Evolutionary conservation across 23 red algal species (phyloP).

Genomic region (Gracilaria gracilis): DNA sequence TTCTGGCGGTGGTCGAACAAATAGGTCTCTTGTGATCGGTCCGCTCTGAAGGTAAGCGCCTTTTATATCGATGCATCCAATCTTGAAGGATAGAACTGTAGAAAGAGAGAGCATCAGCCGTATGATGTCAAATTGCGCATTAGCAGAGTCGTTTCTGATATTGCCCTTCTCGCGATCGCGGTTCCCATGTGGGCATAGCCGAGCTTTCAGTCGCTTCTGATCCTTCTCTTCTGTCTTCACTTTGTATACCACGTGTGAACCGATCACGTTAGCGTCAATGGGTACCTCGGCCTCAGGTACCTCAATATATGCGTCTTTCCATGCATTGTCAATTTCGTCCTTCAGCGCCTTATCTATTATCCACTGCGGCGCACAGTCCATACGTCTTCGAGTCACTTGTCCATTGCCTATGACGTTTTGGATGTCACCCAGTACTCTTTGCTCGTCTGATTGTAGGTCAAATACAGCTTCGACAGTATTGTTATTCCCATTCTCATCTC

Average conservation of each 20-base stretch:
- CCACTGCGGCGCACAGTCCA: background rate
- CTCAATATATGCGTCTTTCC: too few species aligned
- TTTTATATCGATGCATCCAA: constrained; percentile 42
- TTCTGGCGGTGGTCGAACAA: too few species aligned
- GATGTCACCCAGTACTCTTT: background rate
- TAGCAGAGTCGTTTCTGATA: constrained; percentile 13
- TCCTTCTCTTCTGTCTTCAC: constrained; percentile 56
- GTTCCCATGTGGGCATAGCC: constrained; percentile 61
- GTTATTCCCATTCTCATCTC: background rate
- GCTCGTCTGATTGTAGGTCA: constrained; percentile 18
- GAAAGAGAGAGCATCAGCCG: constrained; percentile 9
- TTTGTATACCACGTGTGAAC: constrained; percentile 53
- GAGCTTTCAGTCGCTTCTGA: constrained; percentile 41
- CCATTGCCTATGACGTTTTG: constrained; percentile 1
- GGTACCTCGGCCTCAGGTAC: too few species aligned
- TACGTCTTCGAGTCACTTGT: constrained; percentile 25
- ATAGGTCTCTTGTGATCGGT: constrained; percentile 23
- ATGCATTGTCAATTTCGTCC: too few species aligned
- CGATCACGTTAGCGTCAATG: too few species aligned
- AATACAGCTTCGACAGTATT: background rate
- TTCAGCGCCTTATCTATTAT: too few species aligned
- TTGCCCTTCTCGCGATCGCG: too few species aligned
- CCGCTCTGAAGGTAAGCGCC: constrained; percentile 33
- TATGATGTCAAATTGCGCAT: constrained; percentile 25
- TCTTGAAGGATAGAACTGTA: background rate